Percentiles rank a stretch among this genome's conserved stretches.
Evolutionary conservation across 2,329 filamentous ascomycete genomes (phyloP).

Genomic region (Fusarium piperis): DNA sequence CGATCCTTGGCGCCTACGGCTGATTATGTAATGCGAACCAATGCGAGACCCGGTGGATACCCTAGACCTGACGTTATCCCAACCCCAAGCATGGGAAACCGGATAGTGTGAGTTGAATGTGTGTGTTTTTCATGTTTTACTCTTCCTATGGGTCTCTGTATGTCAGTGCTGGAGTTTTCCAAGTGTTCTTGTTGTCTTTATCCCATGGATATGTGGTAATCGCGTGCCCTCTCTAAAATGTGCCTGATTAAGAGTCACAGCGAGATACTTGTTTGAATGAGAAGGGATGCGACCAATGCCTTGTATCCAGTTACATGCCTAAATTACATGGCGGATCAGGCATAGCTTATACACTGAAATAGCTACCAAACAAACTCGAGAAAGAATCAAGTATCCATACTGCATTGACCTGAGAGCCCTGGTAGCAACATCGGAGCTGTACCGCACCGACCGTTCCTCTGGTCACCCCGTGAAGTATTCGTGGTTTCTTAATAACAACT

Average conservation of each 20-base stretch:
- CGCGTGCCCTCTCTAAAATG: neutral
- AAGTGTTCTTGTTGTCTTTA: neutral
- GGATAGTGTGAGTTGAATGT: neutral
- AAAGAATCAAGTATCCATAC: neutral
- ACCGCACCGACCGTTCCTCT: no score
- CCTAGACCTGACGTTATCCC: neutral
- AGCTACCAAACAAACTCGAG: fast-evolving
- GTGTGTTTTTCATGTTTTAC: neutral
- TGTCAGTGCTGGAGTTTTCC: neutral
- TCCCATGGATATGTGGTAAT: neutral
- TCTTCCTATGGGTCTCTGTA: neutral
- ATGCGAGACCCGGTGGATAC: neutral
- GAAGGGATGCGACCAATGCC: neutral
- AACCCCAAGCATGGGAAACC: neutral
- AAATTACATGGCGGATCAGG: neutral
- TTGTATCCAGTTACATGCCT: neutral
- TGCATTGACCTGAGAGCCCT: neutral
- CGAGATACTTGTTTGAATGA: no score
- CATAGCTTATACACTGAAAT: neutral
- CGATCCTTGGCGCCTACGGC: neutral
- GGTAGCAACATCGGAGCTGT: neutral
- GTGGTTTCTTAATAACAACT: neutral
- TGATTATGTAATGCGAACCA: neutral
- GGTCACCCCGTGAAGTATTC: neutral
- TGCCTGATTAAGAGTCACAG: neutral